Percentiles rank a stretch among this genome's conserved stretches.
These are phyloP conservation scores for Phtheirospermum japonicum DNA, from an alignment of 257 asterid species.

Conservation along the genomic window DNA sequence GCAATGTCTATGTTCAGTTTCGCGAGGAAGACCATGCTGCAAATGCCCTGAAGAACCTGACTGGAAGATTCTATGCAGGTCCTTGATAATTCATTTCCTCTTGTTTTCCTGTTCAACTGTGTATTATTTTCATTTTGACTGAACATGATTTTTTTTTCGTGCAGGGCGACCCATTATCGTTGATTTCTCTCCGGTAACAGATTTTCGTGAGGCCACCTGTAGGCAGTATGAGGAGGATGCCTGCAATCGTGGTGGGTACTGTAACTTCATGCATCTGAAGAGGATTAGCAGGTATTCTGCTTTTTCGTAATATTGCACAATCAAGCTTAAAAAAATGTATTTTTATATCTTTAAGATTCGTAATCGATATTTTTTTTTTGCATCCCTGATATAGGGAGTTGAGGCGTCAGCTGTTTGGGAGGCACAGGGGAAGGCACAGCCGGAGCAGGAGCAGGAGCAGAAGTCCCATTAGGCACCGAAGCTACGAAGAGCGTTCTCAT, in stretches of 20 bases:
- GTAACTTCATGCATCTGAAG: constrained; percentile 98
- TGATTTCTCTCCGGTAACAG: constrained; percentile 96
- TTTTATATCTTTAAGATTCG: background rate
- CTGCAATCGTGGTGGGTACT: constrained; percentile 99
- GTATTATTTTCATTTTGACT: background rate
- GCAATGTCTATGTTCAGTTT: constrained; percentile 97
- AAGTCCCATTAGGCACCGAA: constrained; percentile 88
- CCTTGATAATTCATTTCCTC: background rate
- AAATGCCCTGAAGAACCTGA: constrained; percentile 73
- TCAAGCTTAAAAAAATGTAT: background rate
- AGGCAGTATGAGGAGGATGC: constrained; percentile 94
- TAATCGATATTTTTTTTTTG: background rate
- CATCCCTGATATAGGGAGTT: constrained; percentile 44
- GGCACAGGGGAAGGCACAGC: constrained; percentile 50
- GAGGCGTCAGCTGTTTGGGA: constrained; percentile 84
- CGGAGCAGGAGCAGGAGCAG: constrained; percentile 61
- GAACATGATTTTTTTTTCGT: constrained; percentile 3
- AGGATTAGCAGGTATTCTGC: constrained; percentile 73
- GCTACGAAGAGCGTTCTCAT: constrained; percentile 77
- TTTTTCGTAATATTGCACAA: background rate
- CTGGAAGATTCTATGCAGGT: constrained; percentile 96
- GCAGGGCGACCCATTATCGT: constrained; percentile 93
- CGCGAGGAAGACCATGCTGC: constrained; percentile 97
- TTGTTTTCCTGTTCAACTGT: background rate
- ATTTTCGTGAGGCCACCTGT: constrained; percentile 97